Evolutionary conservation across 305 asterid genomes (phyloP), one percentile per base, ranked within the genome.

Genomic region (Fraxinus greggii): DNA sequence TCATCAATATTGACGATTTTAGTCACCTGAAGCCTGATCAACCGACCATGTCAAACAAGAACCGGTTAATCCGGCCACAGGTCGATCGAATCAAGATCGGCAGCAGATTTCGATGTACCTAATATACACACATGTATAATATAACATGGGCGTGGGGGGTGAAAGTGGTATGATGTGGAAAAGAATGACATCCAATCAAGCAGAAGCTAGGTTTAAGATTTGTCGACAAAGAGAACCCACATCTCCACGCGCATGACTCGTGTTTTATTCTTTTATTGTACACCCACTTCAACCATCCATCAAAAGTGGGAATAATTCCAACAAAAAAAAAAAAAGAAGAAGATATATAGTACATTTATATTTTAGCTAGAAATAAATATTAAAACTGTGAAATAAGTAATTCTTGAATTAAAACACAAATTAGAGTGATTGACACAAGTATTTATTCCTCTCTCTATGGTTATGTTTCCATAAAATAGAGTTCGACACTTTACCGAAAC

Each of bases 181-280:
- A 31, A 78, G 81, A 75, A 38, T 83, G 81, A 80, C 73, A 75
- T 51, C 75, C 38, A 65, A 77, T 69, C 80, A 81, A 61, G 24
- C 73, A 24, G 15, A 32, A 56, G 76, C 54, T 19, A 74, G 77
- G 79, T 79, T 69, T 75, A 75, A 75, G 79, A 85, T 77, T 69
- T 67, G 75, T 69, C 83, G 88, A 85, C 89, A 88, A 63, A 21
- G 51, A 80, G 78, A 78, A 82, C 86, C 87, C 81, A 84, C 89
- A 86, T 78, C 83, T 40, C 84, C 91, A 85, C 85, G 93, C 88
- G 88, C 84, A 87, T 78, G 86, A 72, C 72, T 73, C 63, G 70
- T 74, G 69, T 70, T 29, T 83, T 84, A 54, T 84, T 79, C 77
- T 75, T 78, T 74, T 73, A 65, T 69, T 84, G 88, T 78, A 45